Evolutionary conservation across 129 eudicot species (phyloP).

Genomic region (Saussurea involucrata): DNA sequence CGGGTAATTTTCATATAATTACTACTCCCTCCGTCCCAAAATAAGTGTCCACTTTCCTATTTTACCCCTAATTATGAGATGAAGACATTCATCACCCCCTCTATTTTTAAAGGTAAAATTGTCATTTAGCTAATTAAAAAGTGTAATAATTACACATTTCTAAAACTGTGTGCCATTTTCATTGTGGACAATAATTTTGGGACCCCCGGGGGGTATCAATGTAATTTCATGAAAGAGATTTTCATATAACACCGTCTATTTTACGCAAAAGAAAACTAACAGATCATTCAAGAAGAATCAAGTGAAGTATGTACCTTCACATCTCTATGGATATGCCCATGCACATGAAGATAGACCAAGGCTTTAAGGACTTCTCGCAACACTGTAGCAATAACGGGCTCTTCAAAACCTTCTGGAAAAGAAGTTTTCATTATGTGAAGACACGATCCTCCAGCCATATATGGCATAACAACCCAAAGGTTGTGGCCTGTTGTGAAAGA

Average conservation of each 20-base stretch:
- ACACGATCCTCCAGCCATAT: conserved; percentile 96
- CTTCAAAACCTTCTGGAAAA: conserved; percentile 93
- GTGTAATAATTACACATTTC: background rate
- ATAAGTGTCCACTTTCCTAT: background rate
- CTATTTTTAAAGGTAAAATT: background rate
- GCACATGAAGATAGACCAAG: conserved; percentile 87
- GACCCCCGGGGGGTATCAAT: background rate
- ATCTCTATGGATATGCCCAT: conserved; percentile 95
- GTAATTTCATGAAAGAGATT: background rate
- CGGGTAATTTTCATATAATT: background rate
- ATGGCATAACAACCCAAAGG: conserved; percentile 99
- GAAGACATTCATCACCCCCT: background rate
- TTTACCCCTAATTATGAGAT: background rate
- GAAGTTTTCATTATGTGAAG: conserved; percentile 90
- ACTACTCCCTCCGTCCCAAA: background rate
- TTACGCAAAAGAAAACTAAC: background rate
- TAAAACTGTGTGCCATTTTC: background rate
- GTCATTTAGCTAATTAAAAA: background rate
- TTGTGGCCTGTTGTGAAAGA: conserved; percentile 81
- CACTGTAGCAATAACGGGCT: conserved; percentile 86
- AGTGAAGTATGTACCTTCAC: conserved; percentile 64
- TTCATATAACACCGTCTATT: background rate
- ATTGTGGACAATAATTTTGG: background rate
- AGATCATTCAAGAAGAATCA: conserved; percentile 13
- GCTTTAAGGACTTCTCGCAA: conserved; percentile 91